Conservation (phyloP, 805 yeast species). For the Suhomyces sp. region DNA sequence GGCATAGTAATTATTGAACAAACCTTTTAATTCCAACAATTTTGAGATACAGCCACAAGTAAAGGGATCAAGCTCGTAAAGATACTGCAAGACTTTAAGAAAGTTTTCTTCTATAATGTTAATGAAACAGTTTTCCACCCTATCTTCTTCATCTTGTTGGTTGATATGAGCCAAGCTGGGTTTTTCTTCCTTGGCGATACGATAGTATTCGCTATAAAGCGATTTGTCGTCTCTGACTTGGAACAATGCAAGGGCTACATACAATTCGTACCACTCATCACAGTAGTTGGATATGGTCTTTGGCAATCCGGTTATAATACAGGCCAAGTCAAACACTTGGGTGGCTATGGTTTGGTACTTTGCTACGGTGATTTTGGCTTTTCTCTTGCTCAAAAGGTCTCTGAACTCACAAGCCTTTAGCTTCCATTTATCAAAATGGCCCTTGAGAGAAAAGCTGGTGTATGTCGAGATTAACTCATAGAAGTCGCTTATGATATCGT, state of each 20-base stretch:
- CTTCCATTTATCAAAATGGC: conserved; percentile 50
- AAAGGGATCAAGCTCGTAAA: conserved; percentile 59
- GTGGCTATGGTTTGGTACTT: conserved; percentile 26
- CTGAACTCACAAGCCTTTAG: conserved; percentile 47
- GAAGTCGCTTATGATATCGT: conserved; percentile 40
- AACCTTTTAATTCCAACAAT: conserved; percentile 61
- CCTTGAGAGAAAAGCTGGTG: conserved; percentile 36
- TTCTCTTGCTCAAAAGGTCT: conserved; percentile 32
- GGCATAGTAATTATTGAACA: conserved; percentile 40
- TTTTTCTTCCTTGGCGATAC: conserved; percentile 30
- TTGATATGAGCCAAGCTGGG: conserved; percentile 11
- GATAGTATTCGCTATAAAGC: conserved; percentile 32
- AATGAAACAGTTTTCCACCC: conserved; percentile 43
- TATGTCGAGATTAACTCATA: conserved; percentile 38
- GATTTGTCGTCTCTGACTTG: conserved; percentile 49
- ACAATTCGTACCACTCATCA: conserved; percentile 66
- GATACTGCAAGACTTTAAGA: conserved; percentile 53
- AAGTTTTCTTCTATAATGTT: conserved; percentile 56
- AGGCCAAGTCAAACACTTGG: conserved; percentile 42
- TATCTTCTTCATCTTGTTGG: conserved; percentile 18
- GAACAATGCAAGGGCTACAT: conserved; percentile 53
- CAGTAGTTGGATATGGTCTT: conserved; percentile 51
- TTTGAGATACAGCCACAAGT: conserved; percentile 63
- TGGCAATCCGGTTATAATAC: conserved; percentile 46
- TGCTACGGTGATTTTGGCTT: conserved; percentile 19